phyloP scores from a whole-genome alignment of 108 stramenopile genomes.

The Cyclotella baltica region DNA sequence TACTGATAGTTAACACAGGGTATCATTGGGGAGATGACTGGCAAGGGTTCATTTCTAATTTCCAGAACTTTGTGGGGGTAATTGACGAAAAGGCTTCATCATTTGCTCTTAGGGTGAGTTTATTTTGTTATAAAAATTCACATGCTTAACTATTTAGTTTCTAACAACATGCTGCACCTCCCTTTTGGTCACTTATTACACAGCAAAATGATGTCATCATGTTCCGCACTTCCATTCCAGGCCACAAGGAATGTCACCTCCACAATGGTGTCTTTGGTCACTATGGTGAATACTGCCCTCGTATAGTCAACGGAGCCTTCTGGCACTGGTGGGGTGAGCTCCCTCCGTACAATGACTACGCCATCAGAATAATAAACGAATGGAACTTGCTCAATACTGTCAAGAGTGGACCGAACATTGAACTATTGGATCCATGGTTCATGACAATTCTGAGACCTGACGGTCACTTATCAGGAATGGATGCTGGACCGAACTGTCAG shows the following conservation, averaged over 20 bases:
- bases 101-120: conserved; percentile 23
- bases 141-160: background rate
- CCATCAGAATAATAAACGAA: conserved; percentile 42
- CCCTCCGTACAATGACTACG: conserved; percentile 52
- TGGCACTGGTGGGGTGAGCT: conserved; percentile 58
- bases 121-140: background rate
- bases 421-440: conserved; percentile 51
- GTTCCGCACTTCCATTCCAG: conserved; percentile 56
- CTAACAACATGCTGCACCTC: no score
- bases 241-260: conserved; percentile 55
- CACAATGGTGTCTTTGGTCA: conserved; percentile 23
- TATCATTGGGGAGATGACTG: conserved; percentile 49
- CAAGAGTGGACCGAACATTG: conserved; percentile 45
- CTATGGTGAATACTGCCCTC: conserved; percentile 30
- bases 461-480: conserved; percentile 55
- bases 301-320: conserved; percentile 34
- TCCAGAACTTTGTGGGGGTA: conserved; percentile 36
- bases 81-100: conserved; percentile 28
- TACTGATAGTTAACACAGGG: conserved; percentile 40
- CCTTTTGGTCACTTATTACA: background rate
- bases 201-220: conserved; percentile 47
- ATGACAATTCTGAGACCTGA: conserved; percentile 64
- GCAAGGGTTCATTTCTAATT: conserved; percentile 36
- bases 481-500: conserved; percentile 37
- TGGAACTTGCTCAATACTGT: conserved; percentile 42